These are phyloP conservation scores for Diaporthe citri DNA, from an alignment of 2,329 filamentous ascomycete species.

Conservation along the genomic window DNA sequence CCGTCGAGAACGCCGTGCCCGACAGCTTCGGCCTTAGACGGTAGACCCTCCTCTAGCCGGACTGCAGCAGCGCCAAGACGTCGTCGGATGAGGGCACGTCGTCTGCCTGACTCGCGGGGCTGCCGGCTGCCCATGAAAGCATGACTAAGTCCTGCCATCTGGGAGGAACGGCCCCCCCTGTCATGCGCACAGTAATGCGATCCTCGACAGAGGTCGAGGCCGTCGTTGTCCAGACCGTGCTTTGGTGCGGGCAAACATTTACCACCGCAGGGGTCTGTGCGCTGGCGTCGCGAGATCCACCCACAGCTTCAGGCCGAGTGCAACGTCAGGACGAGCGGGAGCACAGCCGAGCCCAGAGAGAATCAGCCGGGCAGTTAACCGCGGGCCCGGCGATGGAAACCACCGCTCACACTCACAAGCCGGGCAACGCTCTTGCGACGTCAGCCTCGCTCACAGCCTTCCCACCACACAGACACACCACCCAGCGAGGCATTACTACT, in stretches of 20 bases:
- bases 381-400: neutral
- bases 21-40: slow-evolving; percentile 9
- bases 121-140: neutral
- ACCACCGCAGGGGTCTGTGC: slow-evolving; percentile 15
- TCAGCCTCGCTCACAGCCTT: slow-evolving; percentile 29
- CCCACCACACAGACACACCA: neutral
- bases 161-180: slow-evolving; percentile 1
- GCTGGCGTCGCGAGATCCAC: slow-evolving; percentile 9
- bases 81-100: slow-evolving; percentile 4
- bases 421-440: slow-evolving; percentile 1
- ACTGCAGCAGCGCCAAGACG: neutral
- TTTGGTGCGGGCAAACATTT: neutral
- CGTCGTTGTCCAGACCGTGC: slow-evolving; percentile 25
- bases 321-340: neutral
- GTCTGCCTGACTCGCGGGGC: slow-evolving; percentile 26
- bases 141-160: slow-evolving; percentile 30
- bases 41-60: slow-evolving; percentile 7
- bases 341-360: slow-evolving; percentile 4
- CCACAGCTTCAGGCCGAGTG: slow-evolving; percentile 12
- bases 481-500: neutral
- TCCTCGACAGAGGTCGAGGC: slow-evolving; percentile 25
- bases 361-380: neutral
- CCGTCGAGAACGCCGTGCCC: slow-evolving; percentile 7
- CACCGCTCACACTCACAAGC: neutral
- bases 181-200: slow-evolving; percentile 31